Percentiles rank a stretch among this genome's conserved stretches.
Conservation (phyloP, 768 basidiomycete genomes). For the Lentinula aciculospora region DNA sequence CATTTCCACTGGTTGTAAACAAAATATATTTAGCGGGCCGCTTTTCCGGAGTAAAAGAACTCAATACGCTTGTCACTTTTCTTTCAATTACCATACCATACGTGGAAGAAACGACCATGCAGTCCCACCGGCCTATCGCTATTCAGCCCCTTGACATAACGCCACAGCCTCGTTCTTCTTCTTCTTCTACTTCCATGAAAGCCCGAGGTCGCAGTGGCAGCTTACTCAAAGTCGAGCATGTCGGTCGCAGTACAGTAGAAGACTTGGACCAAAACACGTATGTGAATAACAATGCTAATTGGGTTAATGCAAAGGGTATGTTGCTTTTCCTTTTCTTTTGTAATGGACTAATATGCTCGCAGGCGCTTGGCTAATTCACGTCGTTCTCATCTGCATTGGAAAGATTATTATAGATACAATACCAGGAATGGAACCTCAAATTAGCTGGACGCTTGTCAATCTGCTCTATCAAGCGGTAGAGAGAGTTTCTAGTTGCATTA, state of each 20-base stretch:
- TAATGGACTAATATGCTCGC: constrained; percentile 1
- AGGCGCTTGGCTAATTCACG: constrained; percentile 99
- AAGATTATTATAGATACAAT: constrained; percentile 93
- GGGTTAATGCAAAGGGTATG: constrained; percentile 90
- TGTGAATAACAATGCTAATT: constrained; percentile 83
- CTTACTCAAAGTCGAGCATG: constrained; percentile 81
- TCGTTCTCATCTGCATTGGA: constrained; percentile 83
- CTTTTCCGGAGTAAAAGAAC: not conserved
- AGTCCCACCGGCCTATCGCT: constrained; percentile 38
- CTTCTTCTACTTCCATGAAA: constrained; percentile 25
- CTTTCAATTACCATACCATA: not conserved
- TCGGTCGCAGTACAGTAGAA: constrained; percentile 66
- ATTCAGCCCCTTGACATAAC: constrained; percentile 41
- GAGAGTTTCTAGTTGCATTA: constrained; percentile 10
- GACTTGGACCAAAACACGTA: constrained; percentile 80
- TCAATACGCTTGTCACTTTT: not conserved
- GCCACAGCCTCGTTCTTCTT: constrained; percentile 14
- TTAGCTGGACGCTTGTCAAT: constrained; percentile 95
- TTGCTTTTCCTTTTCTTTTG: constrained; percentile 4
- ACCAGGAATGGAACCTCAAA: constrained; percentile 89
- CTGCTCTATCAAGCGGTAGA: constrained; percentile 85
- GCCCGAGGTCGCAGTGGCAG: constrained; percentile 61
- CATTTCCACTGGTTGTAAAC: not conserved
- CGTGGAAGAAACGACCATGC: constrained; percentile 8
- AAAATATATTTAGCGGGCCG: not conserved